These are phyloP conservation scores for Meyerozyma sp. DNA, from an alignment of 1,139 yeast genomes.

Conservation along the genomic window DNA sequence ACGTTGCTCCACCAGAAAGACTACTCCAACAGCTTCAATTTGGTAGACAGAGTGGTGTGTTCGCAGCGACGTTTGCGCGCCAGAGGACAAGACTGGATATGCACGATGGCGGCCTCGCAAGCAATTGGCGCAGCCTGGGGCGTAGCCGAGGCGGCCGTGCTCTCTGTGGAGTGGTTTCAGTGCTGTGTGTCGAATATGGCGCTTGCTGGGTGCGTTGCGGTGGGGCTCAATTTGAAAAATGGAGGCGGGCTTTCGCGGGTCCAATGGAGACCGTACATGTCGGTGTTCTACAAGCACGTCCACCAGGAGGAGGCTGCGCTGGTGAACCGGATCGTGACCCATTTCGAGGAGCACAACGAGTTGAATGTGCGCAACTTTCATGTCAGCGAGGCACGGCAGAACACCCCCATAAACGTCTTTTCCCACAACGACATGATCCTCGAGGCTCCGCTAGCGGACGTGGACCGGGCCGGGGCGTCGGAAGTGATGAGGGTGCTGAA, in stretches of 20 bases:
- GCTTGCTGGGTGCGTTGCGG: not conserved
- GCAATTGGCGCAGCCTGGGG: not conserved
- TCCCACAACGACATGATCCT: conserved; percentile 22
- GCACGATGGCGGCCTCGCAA: not conserved
- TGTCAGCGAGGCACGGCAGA: conserved; percentile 24
- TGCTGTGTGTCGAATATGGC: not conserved
- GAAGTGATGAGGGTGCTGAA: conserved; percentile 5
- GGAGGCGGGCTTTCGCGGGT: conserved; percentile 12
- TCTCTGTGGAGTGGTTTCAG: not conserved
- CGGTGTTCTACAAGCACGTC: conserved; percentile 15
- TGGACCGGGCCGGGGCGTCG: conserved; percentile 9
- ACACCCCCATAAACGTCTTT: conserved; percentile 14
- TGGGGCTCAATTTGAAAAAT: not conserved
- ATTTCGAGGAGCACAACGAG: conserved; percentile 38
- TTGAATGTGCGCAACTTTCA: conserved; percentile 36
- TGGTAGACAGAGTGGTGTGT: conserved; percentile 18
- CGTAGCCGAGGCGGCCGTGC: not conserved
- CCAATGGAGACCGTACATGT: conserved; percentile 30
- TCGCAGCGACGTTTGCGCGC: not conserved
- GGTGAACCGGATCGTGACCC: conserved; percentile 28
- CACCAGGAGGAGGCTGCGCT: conserved; percentile 25
- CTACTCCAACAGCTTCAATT: conserved; percentile 26
- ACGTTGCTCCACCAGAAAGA: conserved; percentile 26
- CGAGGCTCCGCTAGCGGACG: conserved; percentile 17
- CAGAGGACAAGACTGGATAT: not conserved